phyloP scores from a whole-genome alignment of 768 basidiomycete genomes.

The Naganishia onofrii region DNA sequence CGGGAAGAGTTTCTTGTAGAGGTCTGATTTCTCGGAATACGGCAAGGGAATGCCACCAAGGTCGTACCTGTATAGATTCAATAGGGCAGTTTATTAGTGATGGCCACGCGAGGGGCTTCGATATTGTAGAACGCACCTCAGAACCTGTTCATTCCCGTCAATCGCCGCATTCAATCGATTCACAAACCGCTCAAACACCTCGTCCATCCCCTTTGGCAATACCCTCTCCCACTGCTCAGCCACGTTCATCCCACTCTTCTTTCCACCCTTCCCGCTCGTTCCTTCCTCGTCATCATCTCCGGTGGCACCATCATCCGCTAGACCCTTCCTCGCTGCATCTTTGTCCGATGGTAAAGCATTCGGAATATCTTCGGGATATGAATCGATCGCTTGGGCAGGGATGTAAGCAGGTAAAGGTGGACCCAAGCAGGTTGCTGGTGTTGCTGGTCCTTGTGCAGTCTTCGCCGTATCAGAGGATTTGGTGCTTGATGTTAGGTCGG shows the following conservation, averaged over 20 bases:
- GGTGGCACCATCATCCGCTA: constrained; percentile 34
- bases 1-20: constrained; percentile 69
- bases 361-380: constrained; percentile 36
- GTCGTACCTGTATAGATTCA: constrained; percentile 69
- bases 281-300: constrained; percentile 56
- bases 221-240: constrained; percentile 71
- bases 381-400: constrained; percentile 49
- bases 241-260: constrained; percentile 33
- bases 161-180: constrained; percentile 70
- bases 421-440: constrained; percentile 33
- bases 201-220: constrained; percentile 68
- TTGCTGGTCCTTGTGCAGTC: constrained; percentile 30
- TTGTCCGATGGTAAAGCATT: constrained; percentile 19
- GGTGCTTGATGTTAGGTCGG: no score
- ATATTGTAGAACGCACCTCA: constrained; percentile 62
- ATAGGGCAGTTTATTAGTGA: no score
- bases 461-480: constrained; percentile 35
- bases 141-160: constrained; percentile 61
- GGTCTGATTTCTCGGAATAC: constrained; percentile 68
- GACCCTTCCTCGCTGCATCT: constrained; percentile 27
- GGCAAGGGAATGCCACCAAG: constrained; percentile 79
- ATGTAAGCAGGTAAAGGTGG: constrained; percentile 50
- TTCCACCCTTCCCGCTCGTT: constrained; percentile 52
- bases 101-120: no score
- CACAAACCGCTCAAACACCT: constrained; percentile 80